Conservation (phyloP, 163 green algal genomes). For the Botryococcus braunii region DNA sequence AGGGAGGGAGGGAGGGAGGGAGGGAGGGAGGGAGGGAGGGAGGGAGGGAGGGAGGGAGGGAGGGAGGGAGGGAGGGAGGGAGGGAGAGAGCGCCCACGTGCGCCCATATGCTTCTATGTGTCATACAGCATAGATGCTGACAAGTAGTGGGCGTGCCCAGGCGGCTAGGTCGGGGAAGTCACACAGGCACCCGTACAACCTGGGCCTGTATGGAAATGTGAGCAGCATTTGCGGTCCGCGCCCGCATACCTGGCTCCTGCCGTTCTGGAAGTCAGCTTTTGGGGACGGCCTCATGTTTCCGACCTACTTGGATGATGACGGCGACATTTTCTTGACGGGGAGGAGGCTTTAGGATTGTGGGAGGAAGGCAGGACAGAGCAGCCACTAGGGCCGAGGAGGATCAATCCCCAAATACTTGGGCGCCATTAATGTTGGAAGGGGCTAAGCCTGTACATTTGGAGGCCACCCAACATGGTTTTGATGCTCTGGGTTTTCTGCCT, state of each 20-base stretch:
- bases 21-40: not conserved
- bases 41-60: not conserved
- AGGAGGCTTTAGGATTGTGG: too few species aligned
- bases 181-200: constrained; percentile 32
- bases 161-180: constrained; percentile 1
- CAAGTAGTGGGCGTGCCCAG: not conserved
- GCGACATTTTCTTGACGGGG: not conserved
- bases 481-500: too few species aligned
- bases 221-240: constrained; percentile 18
- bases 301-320: constrained; percentile 12
- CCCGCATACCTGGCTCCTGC: constrained; percentile 7
- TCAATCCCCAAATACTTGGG: too few species aligned
- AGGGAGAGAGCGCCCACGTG: not conserved
- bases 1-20: too few species aligned
- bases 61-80: not conserved
- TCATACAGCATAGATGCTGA: too few species aligned
- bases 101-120: not conserved
- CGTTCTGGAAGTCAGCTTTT: not conserved
- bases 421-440: too few species aligned
- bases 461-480: too few species aligned
- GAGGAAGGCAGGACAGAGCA: too few species aligned
- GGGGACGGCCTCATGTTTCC: constrained; percentile 14
- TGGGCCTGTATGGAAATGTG: constrained; percentile 29
- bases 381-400: too few species aligned
- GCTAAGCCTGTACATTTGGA: too few species aligned